Percentiles rank a stretch among this genome's conserved stretches.
phyloP scores from a whole-genome alignment of 352 stramenopile genomes.

The Phytopythium helicoides region DNA sequence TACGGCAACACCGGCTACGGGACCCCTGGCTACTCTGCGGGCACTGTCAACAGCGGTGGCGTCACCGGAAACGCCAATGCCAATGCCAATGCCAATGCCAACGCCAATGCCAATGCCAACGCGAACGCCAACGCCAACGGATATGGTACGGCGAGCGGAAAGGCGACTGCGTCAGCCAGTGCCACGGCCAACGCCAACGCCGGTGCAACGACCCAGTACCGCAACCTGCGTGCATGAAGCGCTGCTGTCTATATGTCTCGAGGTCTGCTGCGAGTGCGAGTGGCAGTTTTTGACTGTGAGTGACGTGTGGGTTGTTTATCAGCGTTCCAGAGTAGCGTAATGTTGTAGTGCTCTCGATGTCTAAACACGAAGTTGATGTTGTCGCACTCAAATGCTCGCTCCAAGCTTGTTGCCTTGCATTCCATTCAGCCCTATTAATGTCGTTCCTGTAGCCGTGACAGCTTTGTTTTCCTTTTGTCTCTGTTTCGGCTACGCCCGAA shows the following conservation, averaged over 20 bases:
- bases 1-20: no score
- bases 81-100: background rate
- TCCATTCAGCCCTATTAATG: no score
- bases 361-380: no score
- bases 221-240: background rate
- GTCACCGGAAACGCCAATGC: background rate
- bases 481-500: no score
- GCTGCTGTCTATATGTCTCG: background rate
- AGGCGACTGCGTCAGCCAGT: background rate
- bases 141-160: background rate
- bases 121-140: background rate
- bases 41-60: background rate
- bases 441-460: no score
- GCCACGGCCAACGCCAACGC: background rate
- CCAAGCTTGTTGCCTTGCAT: no score
- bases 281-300: no score
- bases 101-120: background rate
- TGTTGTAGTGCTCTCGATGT: background rate
- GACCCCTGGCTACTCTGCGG: background rate
- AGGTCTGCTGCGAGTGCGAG: no score
- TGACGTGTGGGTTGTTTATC: no score
- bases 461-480: no score
- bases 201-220: background rate
- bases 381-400: no score
- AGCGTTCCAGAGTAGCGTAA: no score